These are phyloP conservation scores for Erodium trifolium DNA, from an alignment of 441 rosid genomes.

Conservation along the genomic window DNA sequence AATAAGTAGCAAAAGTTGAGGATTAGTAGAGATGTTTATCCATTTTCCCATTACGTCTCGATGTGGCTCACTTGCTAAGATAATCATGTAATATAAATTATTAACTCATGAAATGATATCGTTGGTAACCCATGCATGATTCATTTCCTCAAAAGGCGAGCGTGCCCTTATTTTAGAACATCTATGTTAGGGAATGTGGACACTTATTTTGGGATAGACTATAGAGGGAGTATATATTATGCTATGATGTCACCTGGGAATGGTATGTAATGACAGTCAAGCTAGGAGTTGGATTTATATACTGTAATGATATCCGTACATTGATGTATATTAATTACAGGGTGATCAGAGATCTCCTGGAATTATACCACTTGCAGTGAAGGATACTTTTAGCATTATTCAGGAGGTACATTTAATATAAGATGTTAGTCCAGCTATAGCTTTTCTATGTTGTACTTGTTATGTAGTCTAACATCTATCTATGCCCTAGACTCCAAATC, in stretches of 20 bases:
- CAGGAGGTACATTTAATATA: constrained; percentile 62
- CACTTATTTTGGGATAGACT: too few species aligned
- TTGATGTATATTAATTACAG: constrained; percentile 41
- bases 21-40: too few species aligned
- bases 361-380: constrained; percentile 90
- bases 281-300: constrained; percentile 16
- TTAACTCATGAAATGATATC: too few species aligned
- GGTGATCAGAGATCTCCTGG: constrained; percentile 99
- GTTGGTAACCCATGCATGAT: too few species aligned
- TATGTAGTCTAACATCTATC: constrained; percentile 21
- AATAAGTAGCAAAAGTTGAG: too few species aligned
- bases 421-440: not conserved
- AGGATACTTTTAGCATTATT: constrained; percentile 93
- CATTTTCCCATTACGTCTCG: too few species aligned
- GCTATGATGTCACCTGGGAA: constrained; percentile 15
- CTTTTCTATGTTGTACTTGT: not conserved
- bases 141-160: too few species aligned
- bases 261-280: constrained; percentile 12
- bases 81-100: too few species aligned
- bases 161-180: too few species aligned
- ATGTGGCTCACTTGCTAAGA: too few species aligned
- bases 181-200: too few species aligned
- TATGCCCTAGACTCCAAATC: constrained; percentile 69
- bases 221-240: not conserved
- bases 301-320: constrained; percentile 21